Conservation (phyloP, 805 yeast genomes). For the Kodamaea kaohsiungensis region DNA sequence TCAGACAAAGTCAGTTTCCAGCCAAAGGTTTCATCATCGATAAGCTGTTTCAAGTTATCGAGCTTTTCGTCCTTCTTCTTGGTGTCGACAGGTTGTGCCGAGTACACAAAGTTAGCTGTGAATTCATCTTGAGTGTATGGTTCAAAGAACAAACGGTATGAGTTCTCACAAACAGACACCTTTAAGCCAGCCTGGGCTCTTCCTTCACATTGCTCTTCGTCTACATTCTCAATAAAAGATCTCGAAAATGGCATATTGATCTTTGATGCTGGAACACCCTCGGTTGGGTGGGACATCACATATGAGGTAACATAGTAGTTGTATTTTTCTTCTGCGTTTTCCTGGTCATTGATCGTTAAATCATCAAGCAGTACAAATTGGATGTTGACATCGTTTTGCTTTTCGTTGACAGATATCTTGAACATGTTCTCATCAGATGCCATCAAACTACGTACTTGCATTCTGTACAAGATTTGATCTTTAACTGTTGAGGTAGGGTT, state of each 20-base stretch:
- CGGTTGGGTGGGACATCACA: constrained; percentile 95
- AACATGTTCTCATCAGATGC: constrained; percentile 87
- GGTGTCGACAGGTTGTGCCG: constrained; percentile 31
- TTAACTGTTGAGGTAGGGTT: constrained; percentile 67
- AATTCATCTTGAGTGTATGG: constrained; percentile 77
- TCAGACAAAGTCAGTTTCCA: constrained; percentile 51
- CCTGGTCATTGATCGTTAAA: constrained; percentile 69
- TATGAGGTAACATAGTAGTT: constrained; percentile 92
- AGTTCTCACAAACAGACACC: constrained; percentile 75
- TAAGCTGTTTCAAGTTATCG: constrained; percentile 34
- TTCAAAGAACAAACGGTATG: constrained; percentile 81
- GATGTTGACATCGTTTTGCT: constrained; percentile 55
- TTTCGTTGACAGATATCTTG: constrained; percentile 71
- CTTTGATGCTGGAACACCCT: constrained; percentile 81
- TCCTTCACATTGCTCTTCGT: constrained; percentile 61
- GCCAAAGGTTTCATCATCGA: constrained; percentile 54
- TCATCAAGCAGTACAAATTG: constrained; percentile 89
- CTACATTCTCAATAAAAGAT: constrained; percentile 53
- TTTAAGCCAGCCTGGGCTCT: constrained; percentile 66
- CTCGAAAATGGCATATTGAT: constrained; percentile 79
- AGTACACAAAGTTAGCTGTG: constrained; percentile 57
- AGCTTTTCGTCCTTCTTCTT: constrained; percentile 30
- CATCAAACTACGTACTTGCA: constrained; percentile 82
- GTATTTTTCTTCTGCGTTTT: constrained; percentile 80
- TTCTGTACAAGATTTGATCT: constrained; percentile 86